Conservation (phyloP, 306 rosid species). For the Corylus americana region DNA sequence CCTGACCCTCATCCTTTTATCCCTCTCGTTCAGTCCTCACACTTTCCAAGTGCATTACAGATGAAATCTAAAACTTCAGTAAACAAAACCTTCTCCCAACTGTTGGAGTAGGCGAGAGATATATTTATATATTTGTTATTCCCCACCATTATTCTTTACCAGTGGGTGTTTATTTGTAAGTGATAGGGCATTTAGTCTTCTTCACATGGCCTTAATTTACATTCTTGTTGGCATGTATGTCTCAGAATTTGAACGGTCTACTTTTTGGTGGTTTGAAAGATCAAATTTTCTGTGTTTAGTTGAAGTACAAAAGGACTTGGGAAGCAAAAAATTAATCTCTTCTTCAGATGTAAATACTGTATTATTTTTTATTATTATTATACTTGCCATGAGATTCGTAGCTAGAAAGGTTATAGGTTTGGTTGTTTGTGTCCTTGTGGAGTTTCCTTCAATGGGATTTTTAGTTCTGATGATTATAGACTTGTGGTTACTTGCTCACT, state of each 20-base stretch:
- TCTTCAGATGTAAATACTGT: neutral
- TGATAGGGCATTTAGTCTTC: neutral
- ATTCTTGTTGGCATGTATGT: neutral
- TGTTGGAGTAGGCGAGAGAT: conserved; percentile 7
- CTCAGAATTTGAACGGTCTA: neutral
- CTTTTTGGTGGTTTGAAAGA: neutral
- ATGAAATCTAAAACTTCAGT: conserved; percentile 3
- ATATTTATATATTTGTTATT: neutral
- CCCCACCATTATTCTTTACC: neutral
- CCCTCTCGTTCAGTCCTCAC: too few relatives aligned
- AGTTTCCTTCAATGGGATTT: neutral
- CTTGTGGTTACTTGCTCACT: neutral
- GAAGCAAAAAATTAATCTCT: neutral
- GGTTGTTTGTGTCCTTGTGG: neutral
- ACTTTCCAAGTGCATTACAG: conserved; percentile 1
- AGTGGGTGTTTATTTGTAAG: neutral
- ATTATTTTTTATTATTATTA: neutral
- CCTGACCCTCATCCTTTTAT: too few relatives aligned
- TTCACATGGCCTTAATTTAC: neutral
- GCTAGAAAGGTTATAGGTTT: neutral
- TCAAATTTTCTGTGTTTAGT: neutral
- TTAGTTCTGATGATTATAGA: neutral
- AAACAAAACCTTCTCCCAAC: conserved; percentile 19
- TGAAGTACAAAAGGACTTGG: neutral
- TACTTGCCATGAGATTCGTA: neutral